A percentile compares a stretch with the other conserved stretches of the same genome.
Conservation (phyloP, 495 filamentous ascomycete species). For the Penicillium pulvis region DNA sequence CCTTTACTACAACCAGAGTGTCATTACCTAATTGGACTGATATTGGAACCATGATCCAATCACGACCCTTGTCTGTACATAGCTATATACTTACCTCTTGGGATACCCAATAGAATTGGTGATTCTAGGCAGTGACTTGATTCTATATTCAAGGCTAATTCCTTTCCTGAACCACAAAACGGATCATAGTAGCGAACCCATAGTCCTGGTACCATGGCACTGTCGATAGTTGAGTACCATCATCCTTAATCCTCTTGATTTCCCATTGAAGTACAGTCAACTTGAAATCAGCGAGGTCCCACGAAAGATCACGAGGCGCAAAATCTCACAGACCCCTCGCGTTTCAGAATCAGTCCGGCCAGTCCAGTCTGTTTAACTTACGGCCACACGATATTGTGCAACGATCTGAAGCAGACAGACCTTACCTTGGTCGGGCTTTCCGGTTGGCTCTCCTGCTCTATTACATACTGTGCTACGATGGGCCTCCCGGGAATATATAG, state of each 20-base stretch:
- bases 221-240: too few species aligned
- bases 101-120: conserved; percentile 19
- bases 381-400: conserved; percentile 1
- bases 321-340: conserved; percentile 8
- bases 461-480: background rate
- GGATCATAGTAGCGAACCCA: background rate
- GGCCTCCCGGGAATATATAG: too few species aligned
- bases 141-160: background rate
- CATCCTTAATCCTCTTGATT: too few species aligned
- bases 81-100: conserved; percentile 5
- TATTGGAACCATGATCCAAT: background rate
- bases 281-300: background rate
- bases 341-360: conserved; percentile 19
- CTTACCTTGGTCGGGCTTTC: background rate
- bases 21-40: conserved; percentile 20
- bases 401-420: conserved; percentile 4
- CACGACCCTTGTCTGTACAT: background rate
- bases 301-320: conserved; percentile 10
- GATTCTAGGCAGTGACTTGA: background rate
- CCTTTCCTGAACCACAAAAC: background rate
- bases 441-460: background rate
- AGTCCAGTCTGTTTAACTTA: background rate
- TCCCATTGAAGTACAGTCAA: background rate
- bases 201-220: too few species aligned
- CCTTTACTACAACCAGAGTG: conserved; percentile 52